These are phyloP conservation scores for Logfia minima DNA, from an alignment of 129 eudicot genomes.

Conservation along the genomic window DNA sequence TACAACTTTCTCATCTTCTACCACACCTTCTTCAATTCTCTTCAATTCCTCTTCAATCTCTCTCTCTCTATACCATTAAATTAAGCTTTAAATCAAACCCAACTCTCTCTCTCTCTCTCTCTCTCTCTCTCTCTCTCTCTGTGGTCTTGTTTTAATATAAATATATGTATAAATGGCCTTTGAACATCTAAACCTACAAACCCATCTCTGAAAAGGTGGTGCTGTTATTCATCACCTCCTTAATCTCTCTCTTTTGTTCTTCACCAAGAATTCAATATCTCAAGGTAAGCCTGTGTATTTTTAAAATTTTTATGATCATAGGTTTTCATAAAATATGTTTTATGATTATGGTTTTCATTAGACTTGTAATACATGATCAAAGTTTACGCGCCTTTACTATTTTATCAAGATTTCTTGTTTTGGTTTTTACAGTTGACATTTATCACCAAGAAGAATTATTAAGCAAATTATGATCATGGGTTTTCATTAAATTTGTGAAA, in stretches of 20 bases:
- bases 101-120: conserved; percentile 13
- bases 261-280: conserved; percentile 29
- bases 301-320: conserved; percentile 12
- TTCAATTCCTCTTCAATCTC: conserved; percentile 30
- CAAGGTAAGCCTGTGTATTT: conserved; percentile 33
- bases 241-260: conserved; percentile 38
- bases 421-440: conserved; percentile 22
- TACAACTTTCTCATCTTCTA: conserved; percentile 51
- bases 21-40: conserved; percentile 46
- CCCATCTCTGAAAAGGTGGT: conserved; percentile 37
- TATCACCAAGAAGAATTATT: conserved; percentile 7
- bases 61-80: conserved; percentile 33
- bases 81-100: conserved; percentile 44
- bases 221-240: conserved; percentile 31
- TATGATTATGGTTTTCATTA: conserved; percentile 11
- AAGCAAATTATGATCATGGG: background rate
- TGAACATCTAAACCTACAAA: conserved; percentile 50
- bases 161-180: conserved; percentile 49
- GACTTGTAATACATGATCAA: conserved; percentile 7
- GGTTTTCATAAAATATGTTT: conserved; percentile 6
- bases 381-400: background rate
- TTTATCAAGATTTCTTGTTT: conserved; percentile 18
- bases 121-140: conserved; percentile 44
- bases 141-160: conserved; percentile 44
- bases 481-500: background rate